These are phyloP conservation scores for Helichrysum umbraculigerum DNA, from an alignment of 129 eudicot species.

Conservation along the genomic window DNA sequence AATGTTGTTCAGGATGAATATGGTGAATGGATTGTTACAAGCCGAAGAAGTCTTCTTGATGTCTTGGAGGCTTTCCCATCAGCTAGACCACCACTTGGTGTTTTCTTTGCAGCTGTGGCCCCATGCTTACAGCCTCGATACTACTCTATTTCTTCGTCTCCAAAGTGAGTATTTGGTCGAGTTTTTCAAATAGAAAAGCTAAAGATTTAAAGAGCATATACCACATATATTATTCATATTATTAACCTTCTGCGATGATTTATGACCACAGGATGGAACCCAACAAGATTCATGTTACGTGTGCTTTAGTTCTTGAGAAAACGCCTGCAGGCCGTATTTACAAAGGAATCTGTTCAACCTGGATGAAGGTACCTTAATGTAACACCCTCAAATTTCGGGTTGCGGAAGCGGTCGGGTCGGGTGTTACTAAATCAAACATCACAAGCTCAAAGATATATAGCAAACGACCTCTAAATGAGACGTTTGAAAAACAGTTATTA, in stretches of 20 bases:
- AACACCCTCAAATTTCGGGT: no score
- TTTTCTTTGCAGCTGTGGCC: constrained; percentile 90
- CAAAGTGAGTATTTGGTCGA: constrained; percentile 45
- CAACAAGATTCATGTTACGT: constrained; percentile 86
- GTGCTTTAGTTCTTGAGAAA: constrained; percentile 87
- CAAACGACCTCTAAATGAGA: no score
- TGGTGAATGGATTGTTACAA: constrained; percentile 84
- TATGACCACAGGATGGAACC: constrained; percentile 65
- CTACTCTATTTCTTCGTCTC: constrained; percentile 94
- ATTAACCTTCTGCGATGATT: constrained; percentile 14
- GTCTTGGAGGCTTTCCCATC: constrained; percentile 90
- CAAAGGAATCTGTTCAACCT: constrained; percentile 94
- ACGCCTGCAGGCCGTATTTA: constrained; percentile 85
- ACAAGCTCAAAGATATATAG: no score
- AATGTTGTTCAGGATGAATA: constrained; percentile 79
- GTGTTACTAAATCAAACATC: no score
- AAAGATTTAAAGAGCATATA: no score
- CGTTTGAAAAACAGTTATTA: no score
- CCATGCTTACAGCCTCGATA: constrained; percentile 97
- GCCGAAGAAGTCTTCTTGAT: constrained; percentile 89
- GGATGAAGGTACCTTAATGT: constrained; percentile 96
- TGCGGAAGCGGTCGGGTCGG: no score
- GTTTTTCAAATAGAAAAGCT: neutral
- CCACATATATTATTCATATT: neutral
- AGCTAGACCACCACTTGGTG: constrained; percentile 88